Evolutionary conservation across 176 grass and related monocot species (phyloP).

Genomic region (Paspalum notatum): DNA sequence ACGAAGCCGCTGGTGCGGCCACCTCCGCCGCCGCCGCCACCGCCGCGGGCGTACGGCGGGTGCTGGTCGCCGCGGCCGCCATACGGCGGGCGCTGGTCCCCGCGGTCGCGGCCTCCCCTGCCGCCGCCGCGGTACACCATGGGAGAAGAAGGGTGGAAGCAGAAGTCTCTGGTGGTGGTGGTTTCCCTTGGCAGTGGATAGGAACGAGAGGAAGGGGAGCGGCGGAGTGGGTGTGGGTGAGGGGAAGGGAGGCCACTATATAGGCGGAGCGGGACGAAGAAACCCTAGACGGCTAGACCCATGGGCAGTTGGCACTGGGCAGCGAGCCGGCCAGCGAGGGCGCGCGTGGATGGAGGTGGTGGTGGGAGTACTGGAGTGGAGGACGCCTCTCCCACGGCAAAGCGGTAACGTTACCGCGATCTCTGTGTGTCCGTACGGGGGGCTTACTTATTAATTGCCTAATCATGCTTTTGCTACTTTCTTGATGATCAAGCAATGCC

Average conservation of each 20-base stretch:
- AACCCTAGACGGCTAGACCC: slow-evolving; percentile 27
- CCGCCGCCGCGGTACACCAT: slow-evolving; percentile 53
- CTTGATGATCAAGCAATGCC: background rate
- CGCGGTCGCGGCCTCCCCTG: slow-evolving; percentile 12
- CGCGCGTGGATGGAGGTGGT: background rate
- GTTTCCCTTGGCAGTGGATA: background rate
- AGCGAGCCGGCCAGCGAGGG: background rate
- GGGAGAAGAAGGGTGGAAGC: background rate
- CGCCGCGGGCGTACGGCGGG: background rate
- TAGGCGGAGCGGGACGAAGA: slow-evolving; percentile 15
- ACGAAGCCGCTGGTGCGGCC: slow-evolving; percentile 33
- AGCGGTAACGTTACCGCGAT: background rate
- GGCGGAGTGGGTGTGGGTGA: background rate
- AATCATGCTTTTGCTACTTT: background rate
- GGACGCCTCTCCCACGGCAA: background rate
- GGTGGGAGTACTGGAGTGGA: too few species aligned
- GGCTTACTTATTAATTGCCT: background rate
- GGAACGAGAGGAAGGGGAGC: background rate
- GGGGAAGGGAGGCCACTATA: background rate
- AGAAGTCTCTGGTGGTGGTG: slow-evolving; percentile 3
- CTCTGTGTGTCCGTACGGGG: background rate
- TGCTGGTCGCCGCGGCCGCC: background rate
- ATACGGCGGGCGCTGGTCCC: background rate
- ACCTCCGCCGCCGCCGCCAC: background rate
- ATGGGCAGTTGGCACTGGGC: background rate